Evolutionary conservation across 2,329 filamentous ascomycete genomes (phyloP).

Genomic region (Nothopassalora personata): DNA sequence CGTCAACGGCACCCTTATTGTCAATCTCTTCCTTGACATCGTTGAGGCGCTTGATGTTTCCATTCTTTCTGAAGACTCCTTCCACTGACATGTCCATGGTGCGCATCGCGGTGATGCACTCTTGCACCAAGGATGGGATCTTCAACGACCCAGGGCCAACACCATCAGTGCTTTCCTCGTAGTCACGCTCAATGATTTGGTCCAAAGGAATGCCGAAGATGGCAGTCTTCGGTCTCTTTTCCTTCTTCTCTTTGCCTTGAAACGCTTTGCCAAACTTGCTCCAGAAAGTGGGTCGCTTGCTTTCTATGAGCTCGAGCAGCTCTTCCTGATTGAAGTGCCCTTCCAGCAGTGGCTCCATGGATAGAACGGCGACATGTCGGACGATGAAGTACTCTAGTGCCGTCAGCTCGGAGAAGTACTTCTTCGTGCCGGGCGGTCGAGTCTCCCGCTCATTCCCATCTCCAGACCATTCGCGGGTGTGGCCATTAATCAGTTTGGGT

Average conservation of each 20-base stretch:
- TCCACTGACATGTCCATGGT: slow-evolving; percentile 99
- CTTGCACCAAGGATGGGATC: slow-evolving; percentile 91
- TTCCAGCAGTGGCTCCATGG: slow-evolving; percentile 88
- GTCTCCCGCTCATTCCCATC: slow-evolving; percentile 44
- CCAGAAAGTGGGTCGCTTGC: slow-evolving; percentile 92
- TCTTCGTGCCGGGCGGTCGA: slow-evolving; percentile 50
- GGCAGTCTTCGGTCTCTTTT: slow-evolving; percentile 81
- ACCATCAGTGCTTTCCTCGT: slow-evolving; percentile 95
- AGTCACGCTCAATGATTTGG: slow-evolving; percentile 82
- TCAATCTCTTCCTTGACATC: slow-evolving; percentile 85
- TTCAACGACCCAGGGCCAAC: slow-evolving; percentile 86
- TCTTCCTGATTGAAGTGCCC: slow-evolving; percentile 91
- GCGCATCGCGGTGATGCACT: slow-evolving; percentile 88
- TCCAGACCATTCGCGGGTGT: slow-evolving; percentile 62
- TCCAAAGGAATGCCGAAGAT: slow-evolving; percentile 89
- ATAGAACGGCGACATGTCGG: slow-evolving; percentile 86
- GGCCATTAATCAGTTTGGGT: slow-evolving; percentile 62
- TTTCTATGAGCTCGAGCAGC: slow-evolving; percentile 85
- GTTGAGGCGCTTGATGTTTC: slow-evolving; percentile 90
- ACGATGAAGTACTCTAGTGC: slow-evolving; percentile 97
- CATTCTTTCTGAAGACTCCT: slow-evolving; percentile 97
- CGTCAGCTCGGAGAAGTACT: slow-evolving; percentile 93
- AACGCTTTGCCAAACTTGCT: slow-evolving; percentile 97
- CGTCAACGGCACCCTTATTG: slow-evolving; percentile 72
- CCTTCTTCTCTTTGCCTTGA: slow-evolving; percentile 56